Evolutionary conservation across 2,329 filamentous ascomycete species (phyloP), one percentile per base, ranked within the genome.

Genomic region (Phaeosphaeria sp.): DNA sequence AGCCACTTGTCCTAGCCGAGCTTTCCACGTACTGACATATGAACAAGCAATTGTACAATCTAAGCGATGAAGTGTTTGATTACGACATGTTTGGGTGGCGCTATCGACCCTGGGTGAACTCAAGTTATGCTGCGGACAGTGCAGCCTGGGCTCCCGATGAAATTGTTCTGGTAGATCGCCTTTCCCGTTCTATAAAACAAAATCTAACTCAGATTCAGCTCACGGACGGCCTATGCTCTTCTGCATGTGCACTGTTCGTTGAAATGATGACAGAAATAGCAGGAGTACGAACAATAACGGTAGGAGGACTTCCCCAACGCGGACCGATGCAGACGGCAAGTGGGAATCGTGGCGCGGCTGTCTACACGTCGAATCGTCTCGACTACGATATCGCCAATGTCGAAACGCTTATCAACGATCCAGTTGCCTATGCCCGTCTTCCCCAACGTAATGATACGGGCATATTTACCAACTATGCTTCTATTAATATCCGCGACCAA

Each of bases 231-330:
- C 69, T 73, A 39, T 88, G 86, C 66, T 79, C 78, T 24, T 87
- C 84, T 1, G 83, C 86, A 3, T 88, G 86, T 67, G 79, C 83
- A n/a, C 67, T 85, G 21, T 84, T 87, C 62, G 74, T 78, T 18
- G 80, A 85, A 43, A 15, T 53, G 9, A 79, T 87, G 76, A 77
- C 78, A 6, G 33, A 43, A 5, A 74, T 78, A 54, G 78, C 76
- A 45, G 80, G 81, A 13, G 82, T 88, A 1, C 81, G 81, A 56
- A 83, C 82, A 9, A 78, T 88, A 40, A 77, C 78, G 3, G 76
- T 85, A 39, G 87, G 88, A 5, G 88, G 88, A 2, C 81, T 83
- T 0, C 86, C 87, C 0, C 69, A 74, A 5, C 66, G 77, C 0
- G 74, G 73, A 0, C 81, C 82, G 0, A 64, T 64, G 56, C 61